Evolutionary conservation across 805 yeast genomes (phyloP), one percentile per base, ranked within the genome.

Genomic region (Torulaspora franciscae): DNA sequence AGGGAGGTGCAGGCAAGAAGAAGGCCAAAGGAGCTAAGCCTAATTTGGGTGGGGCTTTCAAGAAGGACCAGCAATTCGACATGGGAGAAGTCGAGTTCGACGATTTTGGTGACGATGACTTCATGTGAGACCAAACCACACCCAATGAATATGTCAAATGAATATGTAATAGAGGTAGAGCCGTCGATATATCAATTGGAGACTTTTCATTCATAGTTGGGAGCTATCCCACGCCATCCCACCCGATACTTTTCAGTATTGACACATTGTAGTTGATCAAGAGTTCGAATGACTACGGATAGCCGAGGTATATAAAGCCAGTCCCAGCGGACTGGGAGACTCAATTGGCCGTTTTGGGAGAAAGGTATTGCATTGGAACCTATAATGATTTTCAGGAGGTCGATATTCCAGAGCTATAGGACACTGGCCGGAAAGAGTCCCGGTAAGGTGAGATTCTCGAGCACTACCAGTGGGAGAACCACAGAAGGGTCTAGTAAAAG

Each of bases 1-100:
- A 87, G 19, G 95, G 95, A 58, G 96, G 96, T 64, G 93, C 95
- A 30, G 95, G 95, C 68, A 89, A 90, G 77, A 84, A 85, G 79
- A 91, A 90, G 79, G 96, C 88, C 47, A 84, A 85, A 68, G 83
- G 86, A 46, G 76, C 80, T 45, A 77, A 74, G 54, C 83, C 87
- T 36, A 83, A 82, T 64, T 72, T 85, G 42, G 76, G 76, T 45
- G 77, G 77, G 57, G 75, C 74, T 7, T 72, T 73, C 64, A 85
- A 82, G 74, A 83, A 83, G 67, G 88, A 82, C 58, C 71, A 70
- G 41, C 73, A 74, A 32, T 80, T 79, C 53, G 85, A 76, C 49
- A 68, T 77, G 43, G 73, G 65, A 52, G 70, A 67, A 46, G 73
- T 71, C 56, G 75, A 66, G 55, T 79, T 73, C 56, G 74, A 66